Base-by-base conservation (phyloP, 2,329 filamentous ascomycete genomes). In the Talaromyces sp. region DNA sequence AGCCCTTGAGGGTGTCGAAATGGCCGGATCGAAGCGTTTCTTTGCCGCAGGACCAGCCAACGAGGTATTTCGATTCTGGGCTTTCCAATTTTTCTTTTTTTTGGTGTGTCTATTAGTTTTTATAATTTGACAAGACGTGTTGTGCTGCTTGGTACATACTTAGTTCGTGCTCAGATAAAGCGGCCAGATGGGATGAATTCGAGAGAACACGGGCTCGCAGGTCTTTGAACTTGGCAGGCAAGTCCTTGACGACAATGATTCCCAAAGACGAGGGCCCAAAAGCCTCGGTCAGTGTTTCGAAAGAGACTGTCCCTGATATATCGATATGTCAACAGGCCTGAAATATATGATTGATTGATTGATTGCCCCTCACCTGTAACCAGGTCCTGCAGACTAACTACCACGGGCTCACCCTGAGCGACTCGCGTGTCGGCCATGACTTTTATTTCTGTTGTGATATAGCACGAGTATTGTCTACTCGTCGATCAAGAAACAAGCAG, bases 231-330 rank as follows among this genome's bases (percentile, higher is more conserved):
- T 85, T 80, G 6, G 81, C 64, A 0, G 92, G 90, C 0, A 97
- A 84, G 71, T 92, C 90, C 71, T 89, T 91, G 54, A 99, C 92
- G n/a, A 97, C 80, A 59, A 99, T 88, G 57, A 99, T 96, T 0
- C 94, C 94, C 12, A 97, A 80, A 2, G 92, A 96, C 27, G 90
- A 86, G 1, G 92, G 91, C 0, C 94, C 94, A 72, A 99, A 97
- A 0, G 94, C 94, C 66, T 88, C 72, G 32, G 77, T 74, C 12
- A 81, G 71, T 10, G 74, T 75, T 19, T 75, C 69, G 62, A 78
- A 79, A 7, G 78, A 73, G 51, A 81, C 70, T 6, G 71, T 67
- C 54, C 74, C 76, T 74, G 26, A 14, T 3, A 32, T 54, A 11
- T 43, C 31, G 35, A 10, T 12, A 19, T 59, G 19, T 55, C 32